phyloP scores from a whole-genome alignment of 768 basidiomycete genomes.

The Russula olivacea region DNA sequence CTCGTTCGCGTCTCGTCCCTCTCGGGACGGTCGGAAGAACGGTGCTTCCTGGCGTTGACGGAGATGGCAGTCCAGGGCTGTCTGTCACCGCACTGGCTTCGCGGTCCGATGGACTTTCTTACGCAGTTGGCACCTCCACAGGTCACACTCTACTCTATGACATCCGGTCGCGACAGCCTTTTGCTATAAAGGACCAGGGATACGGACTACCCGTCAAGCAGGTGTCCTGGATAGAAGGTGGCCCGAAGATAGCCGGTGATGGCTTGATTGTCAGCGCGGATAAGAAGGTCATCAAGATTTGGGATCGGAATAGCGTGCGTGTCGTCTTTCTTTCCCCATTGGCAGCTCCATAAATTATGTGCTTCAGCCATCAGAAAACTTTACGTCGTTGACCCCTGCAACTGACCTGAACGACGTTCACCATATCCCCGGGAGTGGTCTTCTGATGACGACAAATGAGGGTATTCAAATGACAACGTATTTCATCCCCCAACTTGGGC shows the following conservation, averaged over 20 bases:
- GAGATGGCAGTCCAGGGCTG: conserved; percentile 33
- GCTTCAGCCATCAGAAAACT: conserved; percentile 74
- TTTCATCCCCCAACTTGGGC: conserved; percentile 93
- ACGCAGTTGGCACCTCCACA: conserved; percentile 91
- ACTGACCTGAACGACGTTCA: conserved; percentile 87
- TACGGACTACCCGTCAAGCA: conserved; percentile 87
- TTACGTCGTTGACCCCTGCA: conserved; percentile 87
- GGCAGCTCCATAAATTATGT: conserved; percentile 7
- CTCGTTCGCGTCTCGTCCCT: conserved; percentile 46
- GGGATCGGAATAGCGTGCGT: conserved; percentile 79
- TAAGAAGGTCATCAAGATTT: conserved; percentile 95
- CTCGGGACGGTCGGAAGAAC: conserved; percentile 32
- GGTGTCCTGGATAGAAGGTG: conserved; percentile 86
- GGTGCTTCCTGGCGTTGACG: conserved; percentile 36
- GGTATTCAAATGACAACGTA: conserved; percentile 94
- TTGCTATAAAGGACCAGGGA: conserved; percentile 92
- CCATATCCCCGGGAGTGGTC: conserved; percentile 81
- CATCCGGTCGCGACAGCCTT: conserved; percentile 75
- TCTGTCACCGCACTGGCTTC: conserved; percentile 83
- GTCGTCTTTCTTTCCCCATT: conserved; percentile 36
- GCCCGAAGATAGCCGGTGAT: conserved; percentile 75
- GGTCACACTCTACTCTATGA: conserved; percentile 95
- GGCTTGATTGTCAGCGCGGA: conserved; percentile 90
- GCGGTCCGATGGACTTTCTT: conserved; percentile 81
- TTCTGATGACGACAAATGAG: conserved; percentile 91